phyloP scores from a whole-genome alignment of 2,329 filamentous ascomycete species.

The Zymoseptoria pseudotritici region DNA sequence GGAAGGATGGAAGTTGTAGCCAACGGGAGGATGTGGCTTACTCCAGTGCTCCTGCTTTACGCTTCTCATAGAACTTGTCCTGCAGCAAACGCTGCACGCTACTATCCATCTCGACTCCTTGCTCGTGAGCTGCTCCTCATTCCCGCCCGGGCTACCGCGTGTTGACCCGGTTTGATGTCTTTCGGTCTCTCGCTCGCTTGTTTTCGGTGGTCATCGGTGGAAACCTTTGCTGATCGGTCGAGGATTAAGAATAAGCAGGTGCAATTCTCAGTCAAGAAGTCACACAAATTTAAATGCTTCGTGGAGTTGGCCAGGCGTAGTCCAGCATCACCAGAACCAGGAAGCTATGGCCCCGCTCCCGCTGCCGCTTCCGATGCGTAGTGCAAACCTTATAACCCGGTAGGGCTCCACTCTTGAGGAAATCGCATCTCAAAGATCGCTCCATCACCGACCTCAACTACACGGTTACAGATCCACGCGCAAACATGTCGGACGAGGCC shows the following conservation, averaged over 20 bases:
- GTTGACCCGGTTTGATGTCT: not conserved
- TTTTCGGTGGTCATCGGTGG: not conserved
- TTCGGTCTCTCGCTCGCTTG: not conserved
- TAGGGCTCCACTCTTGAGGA: not conserved
- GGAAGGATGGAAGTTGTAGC: not conserved
- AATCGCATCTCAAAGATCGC: not conserved
- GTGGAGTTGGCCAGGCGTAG: not conserved
- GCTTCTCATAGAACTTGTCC: constrained; percentile 97
- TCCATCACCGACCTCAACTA: not conserved
- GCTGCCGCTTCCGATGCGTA: not conserved
- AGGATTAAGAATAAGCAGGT: not conserved
- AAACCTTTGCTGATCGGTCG: not conserved
- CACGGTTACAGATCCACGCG: not conserved
- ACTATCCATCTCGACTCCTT: constrained; percentile 61
- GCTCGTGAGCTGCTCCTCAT: not conserved
- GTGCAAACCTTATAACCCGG: not conserved
- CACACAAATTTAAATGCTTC: not conserved
- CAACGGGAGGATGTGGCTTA: constrained; percentile 43
- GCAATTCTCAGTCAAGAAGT: not conserved
- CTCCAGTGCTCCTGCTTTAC: constrained; percentile 94
- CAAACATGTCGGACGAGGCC: constrained; percentile 23
- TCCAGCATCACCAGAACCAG: not conserved
- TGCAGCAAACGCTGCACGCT: constrained; percentile 85
- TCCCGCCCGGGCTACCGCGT: not conserved
- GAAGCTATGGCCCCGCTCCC: not conserved